These are phyloP conservation scores for Solidago caesia DNA, from an alignment of 129 eudicot genomes.

Conservation along the genomic window DNA sequence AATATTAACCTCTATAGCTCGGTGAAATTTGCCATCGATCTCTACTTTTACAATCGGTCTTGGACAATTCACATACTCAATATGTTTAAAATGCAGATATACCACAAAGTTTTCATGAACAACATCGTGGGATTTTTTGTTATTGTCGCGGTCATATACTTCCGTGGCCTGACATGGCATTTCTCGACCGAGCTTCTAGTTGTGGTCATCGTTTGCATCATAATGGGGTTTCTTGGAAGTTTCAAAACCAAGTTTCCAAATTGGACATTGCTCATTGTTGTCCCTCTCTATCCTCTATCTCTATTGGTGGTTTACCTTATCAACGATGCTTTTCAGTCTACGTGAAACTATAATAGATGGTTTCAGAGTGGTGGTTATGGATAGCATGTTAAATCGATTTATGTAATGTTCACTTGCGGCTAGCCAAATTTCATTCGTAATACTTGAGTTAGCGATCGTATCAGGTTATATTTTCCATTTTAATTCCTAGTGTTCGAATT, in stretches of 20 bases:
- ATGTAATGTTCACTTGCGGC: too few relatives aligned
- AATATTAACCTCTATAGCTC: too few relatives aligned
- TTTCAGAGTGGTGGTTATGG: not conserved
- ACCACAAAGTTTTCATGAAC: conserved; percentile 76
- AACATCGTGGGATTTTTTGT: conserved; percentile 56
- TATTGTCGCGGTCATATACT: conserved; percentile 53
- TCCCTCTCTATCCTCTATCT: conserved; percentile 59
- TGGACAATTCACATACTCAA: too few relatives aligned
- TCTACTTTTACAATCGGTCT: too few relatives aligned
- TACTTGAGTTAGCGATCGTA: too few relatives aligned
- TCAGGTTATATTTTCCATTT: too few relatives aligned
- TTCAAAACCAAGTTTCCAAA: conserved; percentile 53
- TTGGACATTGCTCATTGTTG: conserved; percentile 55
- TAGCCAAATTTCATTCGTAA: too few relatives aligned
- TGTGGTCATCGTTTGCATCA: conserved; percentile 40
- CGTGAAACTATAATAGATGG: not conserved
- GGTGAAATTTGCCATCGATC: not conserved
- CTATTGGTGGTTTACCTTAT: conserved; percentile 55
- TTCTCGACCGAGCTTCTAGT: conserved; percentile 62
- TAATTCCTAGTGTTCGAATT: too few relatives aligned
- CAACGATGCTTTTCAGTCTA: conserved; percentile 14
- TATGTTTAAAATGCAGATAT: conserved; percentile 39
- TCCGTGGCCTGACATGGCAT: conserved; percentile 54
- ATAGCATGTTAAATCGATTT: too few relatives aligned
- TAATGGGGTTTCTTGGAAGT: conserved; percentile 52